phyloP scores from a whole-genome alignment of 768 basidiomycete species.

The Cantharellus cinnabarinus region DNA sequence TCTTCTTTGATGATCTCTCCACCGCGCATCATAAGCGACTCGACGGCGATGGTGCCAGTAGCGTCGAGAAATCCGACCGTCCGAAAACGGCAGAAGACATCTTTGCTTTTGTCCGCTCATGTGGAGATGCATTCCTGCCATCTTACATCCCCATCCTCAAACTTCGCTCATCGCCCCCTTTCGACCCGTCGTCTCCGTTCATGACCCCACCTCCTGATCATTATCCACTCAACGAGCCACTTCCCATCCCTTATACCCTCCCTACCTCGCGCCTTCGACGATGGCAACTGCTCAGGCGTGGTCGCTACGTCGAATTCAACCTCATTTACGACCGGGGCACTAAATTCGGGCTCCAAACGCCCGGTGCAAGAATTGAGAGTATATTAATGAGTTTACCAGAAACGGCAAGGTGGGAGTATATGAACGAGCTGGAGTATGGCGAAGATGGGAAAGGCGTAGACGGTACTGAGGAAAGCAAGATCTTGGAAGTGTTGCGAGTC shows the following conservation, averaged over 20 bases:
- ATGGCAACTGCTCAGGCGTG: slow-evolving; percentile 85
- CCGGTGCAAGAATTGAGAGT: slow-evolving; percentile 73
- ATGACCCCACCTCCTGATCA: too few relatives aligned
- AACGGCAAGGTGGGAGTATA: slow-evolving; percentile 80
- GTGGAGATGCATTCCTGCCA: slow-evolving; percentile 68
- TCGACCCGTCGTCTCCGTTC: not conserved
- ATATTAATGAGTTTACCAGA: slow-evolving; percentile 81
- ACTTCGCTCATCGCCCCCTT: slow-evolving; percentile 25
- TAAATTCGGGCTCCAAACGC: slow-evolving; percentile 68
- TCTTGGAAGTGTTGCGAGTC: slow-evolving; percentile 37
- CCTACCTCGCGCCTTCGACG: slow-evolving; percentile 31
- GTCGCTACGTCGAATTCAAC: slow-evolving; percentile 92
- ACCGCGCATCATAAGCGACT: slow-evolving; percentile 46
- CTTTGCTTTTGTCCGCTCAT: slow-evolving; percentile 49
- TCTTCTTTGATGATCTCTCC: slow-evolving; percentile 91
- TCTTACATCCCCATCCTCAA: slow-evolving; percentile 78
- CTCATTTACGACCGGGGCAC: slow-evolving; percentile 73
- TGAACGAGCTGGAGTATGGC: slow-evolving; percentile 41
- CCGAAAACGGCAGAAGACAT: slow-evolving; percentile 45
- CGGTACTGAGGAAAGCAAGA: slow-evolving; percentile 43
- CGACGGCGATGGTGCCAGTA: slow-evolving; percentile 7
- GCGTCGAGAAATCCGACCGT: slow-evolving; percentile 12
- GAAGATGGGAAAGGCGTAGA: slow-evolving; percentile 8
- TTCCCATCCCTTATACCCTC: too few relatives aligned
- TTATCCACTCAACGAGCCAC: too few relatives aligned